These are phyloP conservation scores for Austropuccinia psidii DNA, from an alignment of 1,284 basidiomycete species.

Conservation along the genomic window DNA sequence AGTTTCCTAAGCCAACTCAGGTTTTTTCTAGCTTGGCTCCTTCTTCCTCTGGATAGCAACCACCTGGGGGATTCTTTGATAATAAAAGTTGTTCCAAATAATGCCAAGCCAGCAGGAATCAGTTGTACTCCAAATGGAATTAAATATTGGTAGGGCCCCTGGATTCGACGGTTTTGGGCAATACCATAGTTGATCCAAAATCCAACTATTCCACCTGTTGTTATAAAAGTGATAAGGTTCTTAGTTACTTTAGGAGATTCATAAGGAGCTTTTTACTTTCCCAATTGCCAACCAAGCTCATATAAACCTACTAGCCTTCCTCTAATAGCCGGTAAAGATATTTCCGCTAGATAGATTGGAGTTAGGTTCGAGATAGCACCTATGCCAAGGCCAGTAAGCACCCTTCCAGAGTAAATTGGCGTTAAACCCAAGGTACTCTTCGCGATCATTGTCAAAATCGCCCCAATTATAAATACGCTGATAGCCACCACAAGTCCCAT, in stretches of 20 bases:
- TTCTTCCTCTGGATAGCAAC: constrained; percentile 54
- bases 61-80: constrained; percentile 59
- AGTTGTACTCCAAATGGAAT: constrained; percentile 55
- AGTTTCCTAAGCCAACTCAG: constrained; percentile 40
- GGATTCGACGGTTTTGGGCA: constrained; percentile 46
- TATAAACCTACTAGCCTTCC: constrained; percentile 46
- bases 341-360: constrained; percentile 47
- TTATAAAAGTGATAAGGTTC: neutral
- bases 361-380: constrained; percentile 44
- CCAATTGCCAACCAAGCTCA: constrained; percentile 46
- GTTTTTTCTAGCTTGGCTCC: constrained; percentile 38
- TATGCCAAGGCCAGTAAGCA: constrained; percentile 45
- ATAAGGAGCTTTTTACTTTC: neutral
- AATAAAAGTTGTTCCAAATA: constrained; percentile 51
- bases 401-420: constrained; percentile 44
- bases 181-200: constrained; percentile 55
- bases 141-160: constrained; percentile 51
- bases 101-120: constrained; percentile 53
- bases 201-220: constrained; percentile 47
- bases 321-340: constrained; percentile 42
- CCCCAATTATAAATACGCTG: constrained; percentile 44
- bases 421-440: constrained; percentile 39
- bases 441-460: constrained; percentile 42
- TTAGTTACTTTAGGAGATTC: neutral
- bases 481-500: constrained; percentile 40